Base-by-base conservation (phyloP, 768 basidiomycete genomes). In the Tulasnella sp. region DNA sequence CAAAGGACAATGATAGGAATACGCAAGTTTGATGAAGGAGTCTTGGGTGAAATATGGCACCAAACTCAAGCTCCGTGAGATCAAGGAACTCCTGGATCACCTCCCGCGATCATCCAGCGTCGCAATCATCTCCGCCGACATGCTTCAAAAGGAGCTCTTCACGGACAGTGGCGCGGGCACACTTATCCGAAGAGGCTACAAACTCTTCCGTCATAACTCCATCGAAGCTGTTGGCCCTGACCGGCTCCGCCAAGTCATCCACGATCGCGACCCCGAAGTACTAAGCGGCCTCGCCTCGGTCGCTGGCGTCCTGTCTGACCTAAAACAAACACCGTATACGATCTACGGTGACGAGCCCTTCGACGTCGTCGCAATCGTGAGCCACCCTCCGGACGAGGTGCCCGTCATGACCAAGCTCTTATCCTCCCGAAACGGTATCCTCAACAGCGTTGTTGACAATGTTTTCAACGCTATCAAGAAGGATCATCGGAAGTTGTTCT, bases 21-120 rank as follows among this genome's bases (percentile, higher is more conserved):
- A 94, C 72, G 89, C 94, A 65, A 80, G 80, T 22, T 83, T 99
- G 60, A 89, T 98, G 92, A 93, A 92, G 68, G 87, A 98, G 73
- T 80, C 92, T 4, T 99, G 96, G 96, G 94, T 99, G 71, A 96
- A 96, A 70, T 97, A 83, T 69, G 96, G 94, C 62, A 98, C 94
- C 63, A 99, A 99, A 73, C 87, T 99, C 71, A 98, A 98, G 74
- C 80, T 99, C 59, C 86, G 96, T 63, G 94, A 98, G 71, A 97
- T 99, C 79, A 99, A 99, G 74, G 96, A 98, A 68, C 84, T 99
- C 55, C 81, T 99, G 45, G 96, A 98, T 69, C 86, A 93, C 74
- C 90, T 98, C 63, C 96, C 96, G 15, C 92, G 96, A 60, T 87
- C 96, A 2, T 96, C 94, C 17, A 97, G 93, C 41, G 96, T 99